Conservation (phyloP, 1,284 basidiomycete genomes). For the Fomitopsis pinicola region DNA sequence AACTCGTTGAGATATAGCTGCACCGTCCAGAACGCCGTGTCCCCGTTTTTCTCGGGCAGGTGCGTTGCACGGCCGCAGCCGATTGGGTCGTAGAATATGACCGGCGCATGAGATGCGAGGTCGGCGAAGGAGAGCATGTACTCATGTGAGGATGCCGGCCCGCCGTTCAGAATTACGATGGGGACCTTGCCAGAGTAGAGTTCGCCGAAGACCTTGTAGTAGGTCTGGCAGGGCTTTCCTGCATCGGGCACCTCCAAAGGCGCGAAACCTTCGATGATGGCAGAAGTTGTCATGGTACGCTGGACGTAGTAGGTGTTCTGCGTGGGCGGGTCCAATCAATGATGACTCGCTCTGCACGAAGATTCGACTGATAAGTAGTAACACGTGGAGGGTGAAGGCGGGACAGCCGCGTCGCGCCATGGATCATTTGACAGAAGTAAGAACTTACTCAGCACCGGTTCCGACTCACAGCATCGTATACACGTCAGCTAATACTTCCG, state of each 20-base stretch:
- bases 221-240: constrained; percentile 21
- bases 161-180: constrained; percentile 37
- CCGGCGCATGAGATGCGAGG: constrained; percentile 30
- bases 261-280: not conserved
- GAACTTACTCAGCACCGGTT: no score
- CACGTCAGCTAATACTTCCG: no score
- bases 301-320: not conserved
- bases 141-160: constrained; percentile 38
- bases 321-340: no score
- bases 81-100: constrained; percentile 49
- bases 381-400: no score
- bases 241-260: constrained; percentile 15
- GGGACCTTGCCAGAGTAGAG: constrained; percentile 27
- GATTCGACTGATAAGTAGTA: no score
- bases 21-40: constrained; percentile 39
- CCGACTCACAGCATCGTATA: no score
- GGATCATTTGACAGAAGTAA: not conserved
- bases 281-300: not conserved
- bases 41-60: constrained; percentile 29
- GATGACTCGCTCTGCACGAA: no score
- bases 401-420: no score
- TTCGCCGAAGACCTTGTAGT: constrained; percentile 26
- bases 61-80: constrained; percentile 43
- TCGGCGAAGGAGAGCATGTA: constrained; percentile 36
- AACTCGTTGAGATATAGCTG: constrained; percentile 47